Evolutionary conservation across 1,284 basidiomycete genomes (phyloP).

Genomic region (Marasmius tenuissimus): DNA sequence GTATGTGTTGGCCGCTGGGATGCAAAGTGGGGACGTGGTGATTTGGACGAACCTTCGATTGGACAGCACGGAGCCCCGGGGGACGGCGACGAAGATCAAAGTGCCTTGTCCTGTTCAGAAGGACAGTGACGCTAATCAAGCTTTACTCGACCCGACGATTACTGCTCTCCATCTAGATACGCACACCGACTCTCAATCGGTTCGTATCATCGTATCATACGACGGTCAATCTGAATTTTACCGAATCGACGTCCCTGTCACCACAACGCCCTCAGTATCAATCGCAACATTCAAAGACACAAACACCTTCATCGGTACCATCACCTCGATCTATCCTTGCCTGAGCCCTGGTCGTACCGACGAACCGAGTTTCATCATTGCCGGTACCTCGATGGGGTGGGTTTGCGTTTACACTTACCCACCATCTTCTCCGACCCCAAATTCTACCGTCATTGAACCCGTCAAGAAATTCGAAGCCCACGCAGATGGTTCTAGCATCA

Average conservation of each 20-base stretch:
- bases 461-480: conserved; percentile 57
- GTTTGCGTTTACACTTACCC: conserved; percentile 48
- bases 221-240: conserved; percentile 6
- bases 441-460: conserved; percentile 27
- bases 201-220: conserved; percentile 10
- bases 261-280: conserved; percentile 19
- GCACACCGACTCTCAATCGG: neutral
- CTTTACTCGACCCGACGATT: neutral
- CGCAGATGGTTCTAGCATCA: conserved; percentile 54
- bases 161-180: conserved; percentile 24
- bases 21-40: conserved; percentile 53
- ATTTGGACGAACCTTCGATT: conserved; percentile 48
- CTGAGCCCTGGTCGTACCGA: conserved; percentile 36
- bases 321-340: conserved; percentile 45
- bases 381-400: conserved; percentile 59
- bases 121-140: neutral
- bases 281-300: conserved; percentile 28
- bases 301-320: conserved; percentile 52
- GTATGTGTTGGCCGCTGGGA: conserved; percentile 44
- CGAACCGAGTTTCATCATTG: conserved; percentile 51
- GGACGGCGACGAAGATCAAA: conserved; percentile 9
- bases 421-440: neutral
- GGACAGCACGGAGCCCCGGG: conserved; percentile 4
- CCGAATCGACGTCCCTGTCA: conserved; percentile 8
- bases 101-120: conserved; percentile 24